Conservation (phyloP, 345 rosid genomes). For the Noccaea caerulescens region DNA sequence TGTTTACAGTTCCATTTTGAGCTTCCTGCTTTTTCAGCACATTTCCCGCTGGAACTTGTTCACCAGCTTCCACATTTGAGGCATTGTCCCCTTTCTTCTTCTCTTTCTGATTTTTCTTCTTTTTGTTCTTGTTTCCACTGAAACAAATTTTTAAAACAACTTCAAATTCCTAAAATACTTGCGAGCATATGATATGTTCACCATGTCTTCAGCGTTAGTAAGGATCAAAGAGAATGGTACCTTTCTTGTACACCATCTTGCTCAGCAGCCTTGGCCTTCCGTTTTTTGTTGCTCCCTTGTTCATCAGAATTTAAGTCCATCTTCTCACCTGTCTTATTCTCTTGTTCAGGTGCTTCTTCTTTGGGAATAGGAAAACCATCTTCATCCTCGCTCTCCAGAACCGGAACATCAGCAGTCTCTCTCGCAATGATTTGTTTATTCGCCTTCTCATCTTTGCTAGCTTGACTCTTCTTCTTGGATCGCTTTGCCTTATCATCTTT, state of each 20-base stretch:
- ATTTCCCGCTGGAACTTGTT: slow-evolving; percentile 33
- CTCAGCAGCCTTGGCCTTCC: slow-evolving; percentile 62
- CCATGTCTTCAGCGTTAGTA: not conserved
- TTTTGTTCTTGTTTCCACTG: slow-evolving; percentile 60
- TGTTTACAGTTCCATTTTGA: slow-evolving; percentile 35
- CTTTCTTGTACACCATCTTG: slow-evolving; percentile 61
- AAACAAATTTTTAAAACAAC: slow-evolving; percentile 32
- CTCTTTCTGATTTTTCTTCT: slow-evolving; percentile 66
- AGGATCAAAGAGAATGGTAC: slow-evolving; percentile 43
- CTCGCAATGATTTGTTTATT: slow-evolving; percentile 50
- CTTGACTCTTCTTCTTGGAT: slow-evolving; percentile 51
- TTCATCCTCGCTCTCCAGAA: slow-evolving; percentile 89
- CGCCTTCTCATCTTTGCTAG: slow-evolving; percentile 46
- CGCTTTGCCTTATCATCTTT: slow-evolving; percentile 50
- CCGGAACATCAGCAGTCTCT: slow-evolving; percentile 41
- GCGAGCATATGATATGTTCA: not conserved
- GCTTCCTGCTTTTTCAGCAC: slow-evolving; percentile 46
- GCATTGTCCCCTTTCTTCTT: slow-evolving; percentile 40
- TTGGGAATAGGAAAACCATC: slow-evolving; percentile 81
- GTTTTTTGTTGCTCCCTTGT: slow-evolving; percentile 54
- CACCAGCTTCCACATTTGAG: slow-evolving; percentile 37
- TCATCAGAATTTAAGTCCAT: slow-evolving; percentile 43
- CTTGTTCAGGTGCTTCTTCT: slow-evolving; percentile 29
- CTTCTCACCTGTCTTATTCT: slow-evolving; percentile 39
- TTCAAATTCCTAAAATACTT: slow-evolving; percentile 28